Evolutionary conservation across 192 early-diverging fungal species (phyloP).

Genomic region (Phycomyces blakesleeanus): DNA sequence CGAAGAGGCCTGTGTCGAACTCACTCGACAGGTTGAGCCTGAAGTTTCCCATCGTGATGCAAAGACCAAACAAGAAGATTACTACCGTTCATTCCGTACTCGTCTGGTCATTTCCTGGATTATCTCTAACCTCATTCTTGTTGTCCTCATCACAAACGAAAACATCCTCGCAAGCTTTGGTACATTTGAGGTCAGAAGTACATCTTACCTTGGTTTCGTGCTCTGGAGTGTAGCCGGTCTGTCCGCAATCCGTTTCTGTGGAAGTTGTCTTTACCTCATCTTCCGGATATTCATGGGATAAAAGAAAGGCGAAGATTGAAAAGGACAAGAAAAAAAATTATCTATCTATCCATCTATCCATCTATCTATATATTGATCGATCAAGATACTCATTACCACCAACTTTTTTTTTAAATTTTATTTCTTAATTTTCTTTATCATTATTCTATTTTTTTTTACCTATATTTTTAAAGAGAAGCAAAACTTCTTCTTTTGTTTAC

Average conservation of each 20-base stretch:
- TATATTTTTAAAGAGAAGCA: too few species aligned
- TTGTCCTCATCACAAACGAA: conserved; percentile 61
- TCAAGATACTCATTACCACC: too few species aligned
- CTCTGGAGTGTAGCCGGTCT: conserved; percentile 75
- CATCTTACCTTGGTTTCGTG: conserved; percentile 59
- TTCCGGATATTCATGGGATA: conserved; percentile 52
- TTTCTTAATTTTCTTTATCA: too few species aligned
- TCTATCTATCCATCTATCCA: too few species aligned
- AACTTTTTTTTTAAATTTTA: too few species aligned
- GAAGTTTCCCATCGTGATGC: conserved; percentile 57
- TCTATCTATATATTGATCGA: too few species aligned
- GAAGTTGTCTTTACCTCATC: conserved; percentile 63
- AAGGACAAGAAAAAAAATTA: too few species aligned
- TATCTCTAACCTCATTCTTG: conserved; percentile 67
- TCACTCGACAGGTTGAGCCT: conserved; percentile 45
- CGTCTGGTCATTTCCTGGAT: conserved; percentile 73
- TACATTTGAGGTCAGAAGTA: conserved; percentile 34
- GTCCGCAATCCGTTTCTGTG: conserved; percentile 64
- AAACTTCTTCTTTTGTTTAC: too few species aligned
- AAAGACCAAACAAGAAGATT: conserved; percentile 71
- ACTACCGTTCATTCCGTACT: conserved; percentile 82
- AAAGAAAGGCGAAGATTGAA: too few species aligned
- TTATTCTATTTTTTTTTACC: too few species aligned
- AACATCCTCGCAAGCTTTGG: conserved; percentile 29
- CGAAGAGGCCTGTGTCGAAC: conserved; percentile 60